phyloP scores from a whole-genome alignment of 345 rosid genomes.

The Fremontodendron californicum region DNA sequence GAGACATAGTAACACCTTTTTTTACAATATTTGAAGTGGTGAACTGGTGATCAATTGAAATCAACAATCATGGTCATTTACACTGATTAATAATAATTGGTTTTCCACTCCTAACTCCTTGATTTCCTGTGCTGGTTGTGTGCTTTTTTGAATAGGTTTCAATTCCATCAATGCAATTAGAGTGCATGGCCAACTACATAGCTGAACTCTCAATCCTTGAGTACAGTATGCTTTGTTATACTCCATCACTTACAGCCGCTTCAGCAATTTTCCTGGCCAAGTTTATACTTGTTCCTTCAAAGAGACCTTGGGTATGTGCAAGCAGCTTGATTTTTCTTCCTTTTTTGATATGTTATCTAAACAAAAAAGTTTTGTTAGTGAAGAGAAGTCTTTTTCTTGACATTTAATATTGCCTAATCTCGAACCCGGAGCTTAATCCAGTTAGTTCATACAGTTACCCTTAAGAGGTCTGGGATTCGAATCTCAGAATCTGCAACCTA shows the following conservation, averaged over 20 bases:
- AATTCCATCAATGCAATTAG: constrained; percentile 63
- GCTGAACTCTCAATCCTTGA: constrained; percentile 77
- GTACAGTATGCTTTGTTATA: constrained; percentile 63
- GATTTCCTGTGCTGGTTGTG: background rate
- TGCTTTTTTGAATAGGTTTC: constrained; percentile 29
- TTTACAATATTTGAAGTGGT: background rate
- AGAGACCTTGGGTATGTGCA: constrained; percentile 76
- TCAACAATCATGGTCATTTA: background rate
- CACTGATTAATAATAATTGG: background rate
- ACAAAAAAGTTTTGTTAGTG: too few relatives aligned
- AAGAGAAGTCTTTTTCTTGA: background rate
- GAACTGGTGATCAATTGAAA: background rate
- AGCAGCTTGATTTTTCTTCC: too few relatives aligned
- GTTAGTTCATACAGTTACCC: too few relatives aligned
- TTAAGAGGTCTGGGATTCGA: too few relatives aligned
- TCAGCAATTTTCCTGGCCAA: constrained; percentile 84
- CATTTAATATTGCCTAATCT: too few relatives aligned
- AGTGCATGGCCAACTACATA: constrained; percentile 77
- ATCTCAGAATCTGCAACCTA: too few relatives aligned
- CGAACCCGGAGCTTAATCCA: too few relatives aligned
- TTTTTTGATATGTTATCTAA: too few relatives aligned
- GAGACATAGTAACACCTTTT: background rate
- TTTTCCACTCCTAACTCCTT: background rate
- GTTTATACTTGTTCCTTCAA: constrained; percentile 63
- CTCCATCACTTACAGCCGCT: constrained; percentile 81